Percentiles rank a stretch among this genome's conserved stretches.
Conservation (phyloP, 257 asterid species). For the Nicotiana paniculata region DNA sequence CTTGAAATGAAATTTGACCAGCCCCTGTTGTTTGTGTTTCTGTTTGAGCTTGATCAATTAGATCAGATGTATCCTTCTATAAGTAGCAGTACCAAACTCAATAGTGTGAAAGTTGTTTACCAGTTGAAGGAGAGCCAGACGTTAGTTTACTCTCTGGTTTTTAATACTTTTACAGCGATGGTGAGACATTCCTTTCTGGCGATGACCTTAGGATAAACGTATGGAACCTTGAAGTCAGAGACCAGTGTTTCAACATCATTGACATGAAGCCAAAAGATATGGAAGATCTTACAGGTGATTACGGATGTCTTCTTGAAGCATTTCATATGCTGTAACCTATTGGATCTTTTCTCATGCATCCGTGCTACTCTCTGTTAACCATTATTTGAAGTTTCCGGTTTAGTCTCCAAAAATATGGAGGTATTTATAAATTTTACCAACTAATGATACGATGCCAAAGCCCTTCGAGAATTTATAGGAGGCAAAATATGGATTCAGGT, state of each 20-base stretch:
- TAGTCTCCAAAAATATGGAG: neutral
- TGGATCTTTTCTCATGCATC: neutral
- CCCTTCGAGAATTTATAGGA: neutral
- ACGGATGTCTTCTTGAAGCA: neutral
- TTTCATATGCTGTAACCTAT: neutral
- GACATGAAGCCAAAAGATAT: slow-evolving; percentile 82
- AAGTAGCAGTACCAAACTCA: neutral
- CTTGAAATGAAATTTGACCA: neutral
- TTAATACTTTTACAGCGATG: slow-evolving; percentile 39
- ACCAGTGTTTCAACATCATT: slow-evolving; percentile 82
- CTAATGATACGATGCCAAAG: neutral
- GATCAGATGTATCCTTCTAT: neutral
- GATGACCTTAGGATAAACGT: slow-evolving; percentile 80
- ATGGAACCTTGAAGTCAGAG: slow-evolving; percentile 82
- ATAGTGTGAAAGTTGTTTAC: neutral
- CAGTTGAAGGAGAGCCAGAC: neutral
- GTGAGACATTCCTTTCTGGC: slow-evolving; percentile 87
- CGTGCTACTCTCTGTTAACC: neutral
- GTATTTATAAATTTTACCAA: neutral
- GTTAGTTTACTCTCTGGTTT: neutral
- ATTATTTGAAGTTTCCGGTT: neutral
- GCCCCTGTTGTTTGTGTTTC: neutral
- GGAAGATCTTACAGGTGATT: slow-evolving; percentile 84
- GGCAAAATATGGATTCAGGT: neutral
- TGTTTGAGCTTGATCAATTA: neutral